Base-by-base conservation (phyloP, 73 alveolate species). In the Diophrys appendiculata region DNA sequence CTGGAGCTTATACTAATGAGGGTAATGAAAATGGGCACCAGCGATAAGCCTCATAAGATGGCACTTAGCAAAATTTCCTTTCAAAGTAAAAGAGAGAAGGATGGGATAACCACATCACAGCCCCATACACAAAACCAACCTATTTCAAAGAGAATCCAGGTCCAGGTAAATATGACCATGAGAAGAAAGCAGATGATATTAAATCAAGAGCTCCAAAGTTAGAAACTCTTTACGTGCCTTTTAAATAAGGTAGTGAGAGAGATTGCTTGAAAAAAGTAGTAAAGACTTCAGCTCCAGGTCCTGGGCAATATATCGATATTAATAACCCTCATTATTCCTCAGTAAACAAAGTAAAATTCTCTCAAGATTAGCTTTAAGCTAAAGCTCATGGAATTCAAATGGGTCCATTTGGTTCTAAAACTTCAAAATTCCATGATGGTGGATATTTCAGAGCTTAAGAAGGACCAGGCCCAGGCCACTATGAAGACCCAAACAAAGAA, bases 261-360 rank as follows among this genome's bases (percentile, higher is more conserved):
- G 79, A 69, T 3, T 77, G 88, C 27, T 52, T 69, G 69, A 77
- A 72, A 60, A 78, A 70, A 53, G 23, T 11, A 27, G 27, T 23
- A 2, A 71, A 77, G 31, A 60, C 77, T 22, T 30, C 25, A 33
- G 26, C 69, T 5, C 93, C 93, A 11, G 93, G 93, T 2, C 93
- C 93, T 14, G 93, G 93, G 1, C 28, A 55, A 1, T 85, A 85
- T 64, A 85, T 85, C 60, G 93, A 85, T 34, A 85, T 85, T 8
- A 77, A 77, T 34, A 72, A 81, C 33, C 89, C 89, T 2, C 43
- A 68, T n/a, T 72, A 29, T 31, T 72, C 83, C 11, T 81, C 89
- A 26, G 83, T 81, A 24, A 18, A 73, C 32, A 79, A 64, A 69
- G 52, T 79, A 28, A 79, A 79, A 29, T 71, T 79, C 35, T 53